These are phyloP conservation scores for Saccharomycopsis sp. DNA, from an alignment of 805 yeast genomes.

Conservation along the genomic window DNA sequence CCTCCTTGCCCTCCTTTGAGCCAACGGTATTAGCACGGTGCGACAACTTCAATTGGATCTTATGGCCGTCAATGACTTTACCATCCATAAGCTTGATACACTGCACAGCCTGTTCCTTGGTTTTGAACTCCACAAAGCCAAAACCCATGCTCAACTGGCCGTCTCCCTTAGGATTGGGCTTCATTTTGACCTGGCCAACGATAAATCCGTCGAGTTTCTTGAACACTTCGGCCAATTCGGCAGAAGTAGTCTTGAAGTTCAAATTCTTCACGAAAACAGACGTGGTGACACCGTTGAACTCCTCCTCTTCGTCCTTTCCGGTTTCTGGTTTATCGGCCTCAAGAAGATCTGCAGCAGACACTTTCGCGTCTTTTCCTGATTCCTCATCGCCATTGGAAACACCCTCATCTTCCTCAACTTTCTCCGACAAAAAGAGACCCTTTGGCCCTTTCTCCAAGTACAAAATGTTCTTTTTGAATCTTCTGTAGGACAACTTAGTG, in stretches of 20 bases:
- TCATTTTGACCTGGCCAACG: slow-evolving; percentile 74
- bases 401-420: slow-evolving; percentile 33
- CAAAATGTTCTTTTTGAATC: slow-evolving; percentile 80
- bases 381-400: slow-evolving; percentile 25
- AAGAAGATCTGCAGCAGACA: slow-evolving; percentile 39
- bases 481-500: slow-evolving; percentile 74
- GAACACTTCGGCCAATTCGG: slow-evolving; percentile 54
- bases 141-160: slow-evolving; percentile 89
- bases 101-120: slow-evolving; percentile 67
- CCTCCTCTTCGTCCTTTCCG: slow-evolving; percentile 33
- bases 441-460: slow-evolving; percentile 94
- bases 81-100: slow-evolving; percentile 75
- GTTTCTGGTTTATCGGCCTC: slow-evolving; percentile 29
- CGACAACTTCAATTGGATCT: slow-evolving; percentile 80
- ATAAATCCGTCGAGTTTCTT: slow-evolving; percentile 71
- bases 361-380: slow-evolving; percentile 36
- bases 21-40: slow-evolving; percentile 53
- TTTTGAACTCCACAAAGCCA: slow-evolving; percentile 87
- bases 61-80: slow-evolving; percentile 79
- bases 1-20: slow-evolving; percentile 24
- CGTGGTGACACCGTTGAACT: slow-evolving; percentile 64
- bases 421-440: slow-evolving; percentile 61
- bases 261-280: slow-evolving; percentile 89
- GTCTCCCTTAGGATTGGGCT: slow-evolving; percentile 73
- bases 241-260: slow-evolving; percentile 70